Evolutionary conservation across 2,329 filamentous ascomycete genomes (phyloP).

Genomic region (Talaromyces islandicus): DNA sequence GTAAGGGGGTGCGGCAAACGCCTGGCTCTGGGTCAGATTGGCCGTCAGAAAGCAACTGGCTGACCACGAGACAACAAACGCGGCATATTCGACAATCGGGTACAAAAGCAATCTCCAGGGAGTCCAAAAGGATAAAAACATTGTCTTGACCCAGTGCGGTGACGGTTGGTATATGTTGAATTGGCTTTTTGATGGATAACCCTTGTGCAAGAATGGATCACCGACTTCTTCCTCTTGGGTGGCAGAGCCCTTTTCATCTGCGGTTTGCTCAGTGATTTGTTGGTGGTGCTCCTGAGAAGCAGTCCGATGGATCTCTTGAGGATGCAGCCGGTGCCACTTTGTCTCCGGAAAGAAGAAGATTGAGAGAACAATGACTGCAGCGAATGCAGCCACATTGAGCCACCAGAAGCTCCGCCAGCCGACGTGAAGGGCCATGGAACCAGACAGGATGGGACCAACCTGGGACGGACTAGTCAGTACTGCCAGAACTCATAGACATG

Average conservation of each 20-base stretch:
- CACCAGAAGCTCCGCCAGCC: slow-evolving; percentile 63
- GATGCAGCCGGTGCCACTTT: slow-evolving; percentile 47
- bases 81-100: slow-evolving; percentile 58
- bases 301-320: slow-evolving; percentile 14
- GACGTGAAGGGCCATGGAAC: slow-evolving; percentile 52
- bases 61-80: slow-evolving; percentile 57
- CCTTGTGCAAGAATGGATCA: slow-evolving; percentile 42
- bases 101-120: slow-evolving; percentile 58
- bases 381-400: slow-evolving; percentile 54
- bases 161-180: slow-evolving; percentile 50
- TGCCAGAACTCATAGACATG: neutral
- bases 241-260: neutral
- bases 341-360: slow-evolving; percentile 61
- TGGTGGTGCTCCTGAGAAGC: too few relatives aligned
- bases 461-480: slow-evolving; percentile 18
- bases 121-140: slow-evolving; percentile 52
- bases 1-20: slow-evolving; percentile 51
- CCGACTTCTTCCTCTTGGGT: slow-evolving; percentile 6
- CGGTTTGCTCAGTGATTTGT: neutral
- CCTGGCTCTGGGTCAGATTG: slow-evolving; percentile 54
- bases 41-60: slow-evolving; percentile 53
- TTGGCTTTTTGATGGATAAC: slow-evolving; percentile 50
- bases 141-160: slow-evolving; percentile 35
- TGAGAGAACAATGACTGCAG: slow-evolving; percentile 44
- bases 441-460: slow-evolving; percentile 53